These are phyloP conservation scores for Mortierella hygrophila DNA, from an alignment of 192 early-diverging fungal species.

Conservation along the genomic window DNA sequence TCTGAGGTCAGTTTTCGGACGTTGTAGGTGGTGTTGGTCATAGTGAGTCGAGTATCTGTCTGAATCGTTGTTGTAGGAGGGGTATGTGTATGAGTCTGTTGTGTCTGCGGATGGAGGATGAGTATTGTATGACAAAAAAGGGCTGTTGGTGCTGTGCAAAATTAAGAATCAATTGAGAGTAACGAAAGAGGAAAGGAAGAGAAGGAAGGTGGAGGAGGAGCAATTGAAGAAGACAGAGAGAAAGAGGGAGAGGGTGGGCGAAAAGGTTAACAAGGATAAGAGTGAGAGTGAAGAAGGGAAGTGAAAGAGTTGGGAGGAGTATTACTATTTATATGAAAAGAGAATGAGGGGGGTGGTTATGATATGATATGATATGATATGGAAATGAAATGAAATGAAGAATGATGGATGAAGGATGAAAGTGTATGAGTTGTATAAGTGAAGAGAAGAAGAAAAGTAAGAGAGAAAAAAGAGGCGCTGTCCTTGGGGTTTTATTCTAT, in stretches of 20 bases:
- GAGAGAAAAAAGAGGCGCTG: background rate
- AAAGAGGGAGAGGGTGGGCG: no score
- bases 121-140: background rate
- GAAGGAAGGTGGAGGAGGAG: background rate
- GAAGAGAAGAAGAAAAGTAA: background rate
- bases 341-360: no score
- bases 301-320: no score
- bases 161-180: background rate
- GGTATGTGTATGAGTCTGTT: background rate
- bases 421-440: background rate
- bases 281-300: no score
- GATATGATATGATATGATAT: no score
- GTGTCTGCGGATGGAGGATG: background rate
- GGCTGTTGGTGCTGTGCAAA: background rate
- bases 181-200: background rate
- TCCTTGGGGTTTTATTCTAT: background rate
- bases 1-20: constrained; percentile 1
- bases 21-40: background rate
- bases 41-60: background rate
- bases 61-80: background rate
- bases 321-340: no score
- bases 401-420: background rate
- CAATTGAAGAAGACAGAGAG: background rate
- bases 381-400: background rate
- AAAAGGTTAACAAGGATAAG: no score